Percentiles rank a stretch among this genome's conserved stretches.
These are phyloP conservation scores for Apiospora marii DNA, from an alignment of 2,329 filamentous ascomycete species.

Conservation along the genomic window DNA sequence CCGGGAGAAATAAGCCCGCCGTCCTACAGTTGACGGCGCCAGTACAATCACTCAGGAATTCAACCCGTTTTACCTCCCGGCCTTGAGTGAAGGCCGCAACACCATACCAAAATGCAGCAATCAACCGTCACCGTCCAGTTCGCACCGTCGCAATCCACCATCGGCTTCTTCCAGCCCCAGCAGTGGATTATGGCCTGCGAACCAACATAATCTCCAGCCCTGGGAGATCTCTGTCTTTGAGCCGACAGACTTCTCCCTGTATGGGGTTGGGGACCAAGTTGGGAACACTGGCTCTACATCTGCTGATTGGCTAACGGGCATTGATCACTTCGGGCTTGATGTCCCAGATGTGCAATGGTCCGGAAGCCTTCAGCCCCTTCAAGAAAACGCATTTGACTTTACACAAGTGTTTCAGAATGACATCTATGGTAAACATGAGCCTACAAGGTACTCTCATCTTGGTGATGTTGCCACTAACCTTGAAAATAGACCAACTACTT, in stretches of 20 bases:
- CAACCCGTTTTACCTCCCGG: constrained; percentile 38
- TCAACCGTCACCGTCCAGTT: constrained; percentile 28
- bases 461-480: neutral
- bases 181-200: constrained; percentile 30
- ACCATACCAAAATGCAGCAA: constrained; percentile 41
- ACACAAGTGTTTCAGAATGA: constrained; percentile 28
- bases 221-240: constrained; percentile 32
- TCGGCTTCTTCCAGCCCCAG: constrained; percentile 34
- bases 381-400: constrained; percentile 27
- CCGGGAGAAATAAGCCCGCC: constrained; percentile 4
- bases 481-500: constrained; percentile 33
- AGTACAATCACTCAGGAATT: constrained; percentile 37
- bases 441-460: neutral
- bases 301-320: constrained; percentile 33
- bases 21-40: constrained; percentile 36
- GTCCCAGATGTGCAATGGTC: constrained; percentile 25
- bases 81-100: constrained; percentile 41
- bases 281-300: constrained; percentile 17
- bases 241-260: constrained; percentile 29
- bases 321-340: constrained; percentile 41
- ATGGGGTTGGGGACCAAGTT: constrained; percentile 24
- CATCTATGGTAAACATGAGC: constrained; percentile 22
- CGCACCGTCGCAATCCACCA: constrained; percentile 30
- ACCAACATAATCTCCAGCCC: constrained; percentile 34
- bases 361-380: constrained; percentile 19